phyloP scores from a whole-genome alignment of 352 stramenopile genomes.

The Halophytophthora polymorphica region DNA sequence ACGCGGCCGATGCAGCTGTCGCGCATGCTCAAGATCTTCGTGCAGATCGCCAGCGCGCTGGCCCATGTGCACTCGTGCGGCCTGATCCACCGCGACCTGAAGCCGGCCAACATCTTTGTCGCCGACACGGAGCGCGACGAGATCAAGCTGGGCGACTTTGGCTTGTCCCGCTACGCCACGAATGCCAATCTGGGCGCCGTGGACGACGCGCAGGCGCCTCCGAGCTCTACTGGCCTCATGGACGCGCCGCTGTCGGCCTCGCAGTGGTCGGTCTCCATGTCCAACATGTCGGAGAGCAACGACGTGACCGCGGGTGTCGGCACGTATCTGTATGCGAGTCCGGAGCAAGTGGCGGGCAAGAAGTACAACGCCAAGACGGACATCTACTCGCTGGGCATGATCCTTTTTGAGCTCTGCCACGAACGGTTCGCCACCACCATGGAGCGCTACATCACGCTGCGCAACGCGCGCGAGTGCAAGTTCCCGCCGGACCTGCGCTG shows the following conservation, averaged over 20 bases:
- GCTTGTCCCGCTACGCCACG: slow-evolving; percentile 78
- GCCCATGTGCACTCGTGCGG: slow-evolving; percentile 89
- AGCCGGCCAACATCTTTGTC: slow-evolving; percentile 92
- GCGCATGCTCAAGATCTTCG: slow-evolving; percentile 83
- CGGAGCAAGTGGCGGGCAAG: slow-evolving; percentile 87
- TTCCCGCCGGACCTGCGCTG: slow-evolving; percentile 55
- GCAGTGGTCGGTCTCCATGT: slow-evolving; percentile 52
- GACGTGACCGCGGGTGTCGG: slow-evolving; percentile 88
- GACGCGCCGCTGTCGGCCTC: slow-evolving; percentile 44
- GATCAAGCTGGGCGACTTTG: slow-evolving; percentile 91
- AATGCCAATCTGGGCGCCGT: slow-evolving; percentile 68
- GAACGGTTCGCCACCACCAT: slow-evolving; percentile 88
- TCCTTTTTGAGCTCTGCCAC: slow-evolving; percentile 90
- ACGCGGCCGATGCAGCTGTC: slow-evolving; percentile 69
- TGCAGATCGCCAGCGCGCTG: slow-evolving; percentile 87
- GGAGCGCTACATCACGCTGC: slow-evolving; percentile 85
- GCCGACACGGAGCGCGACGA: slow-evolving; percentile 78
- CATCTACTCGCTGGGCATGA: slow-evolving; percentile 90
- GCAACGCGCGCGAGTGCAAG: slow-evolving; percentile 65
- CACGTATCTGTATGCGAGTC: slow-evolving; percentile 89
- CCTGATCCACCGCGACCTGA: slow-evolving; percentile 91
- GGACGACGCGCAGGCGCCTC: slow-evolving; percentile 33
- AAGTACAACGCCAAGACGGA: slow-evolving; percentile 92
- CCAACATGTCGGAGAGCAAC: slow-evolving; percentile 70
- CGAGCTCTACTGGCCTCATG: slow-evolving; percentile 16